phyloP scores from a whole-genome alignment of 202 grass and related monocot genomes.

The Eragrostis tef region DNA sequence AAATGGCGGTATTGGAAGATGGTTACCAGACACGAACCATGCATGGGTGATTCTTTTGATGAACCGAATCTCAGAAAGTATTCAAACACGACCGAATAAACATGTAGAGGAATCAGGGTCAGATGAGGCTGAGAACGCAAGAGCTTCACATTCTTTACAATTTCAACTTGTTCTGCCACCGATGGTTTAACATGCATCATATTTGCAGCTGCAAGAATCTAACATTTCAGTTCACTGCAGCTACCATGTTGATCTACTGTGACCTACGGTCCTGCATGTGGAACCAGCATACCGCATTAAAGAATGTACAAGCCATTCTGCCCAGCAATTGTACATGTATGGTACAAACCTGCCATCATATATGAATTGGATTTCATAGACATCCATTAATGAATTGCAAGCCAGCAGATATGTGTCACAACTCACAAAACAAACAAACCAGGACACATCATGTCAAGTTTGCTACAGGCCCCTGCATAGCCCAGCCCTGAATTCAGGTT shows the following conservation, averaged over 20 bases:
- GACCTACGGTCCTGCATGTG: slow-evolving; percentile 58
- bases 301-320: slow-evolving; percentile 41
- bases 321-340: slow-evolving; percentile 42
- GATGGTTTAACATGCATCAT: not conserved
- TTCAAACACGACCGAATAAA: not conserved
- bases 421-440: slow-evolving; percentile 52
- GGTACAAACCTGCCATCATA: slow-evolving; percentile 46
- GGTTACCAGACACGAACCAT: not conserved
- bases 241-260: slow-evolving; percentile 41
- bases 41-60: slow-evolving; percentile 21
- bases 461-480: slow-evolving; percentile 46
- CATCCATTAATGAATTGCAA: slow-evolving; percentile 51
- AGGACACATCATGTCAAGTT: slow-evolving; percentile 55
- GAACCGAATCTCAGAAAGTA: slow-evolving; percentile 1
- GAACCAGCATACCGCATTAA: slow-evolving; percentile 51
- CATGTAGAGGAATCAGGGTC: not conserved
- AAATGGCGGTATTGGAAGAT: not conserved
- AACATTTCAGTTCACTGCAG: not conserved
- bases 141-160: not conserved
- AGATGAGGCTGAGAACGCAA: not conserved
- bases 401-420: slow-evolving; percentile 46
- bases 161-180: not conserved
- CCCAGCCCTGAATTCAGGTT: slow-evolving; percentile 63
- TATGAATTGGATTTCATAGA: slow-evolving; percentile 39
- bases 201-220: not conserved